Conservation (phyloP, 192 early-diverging fungal species). For the Coemansia sp. region DNA sequence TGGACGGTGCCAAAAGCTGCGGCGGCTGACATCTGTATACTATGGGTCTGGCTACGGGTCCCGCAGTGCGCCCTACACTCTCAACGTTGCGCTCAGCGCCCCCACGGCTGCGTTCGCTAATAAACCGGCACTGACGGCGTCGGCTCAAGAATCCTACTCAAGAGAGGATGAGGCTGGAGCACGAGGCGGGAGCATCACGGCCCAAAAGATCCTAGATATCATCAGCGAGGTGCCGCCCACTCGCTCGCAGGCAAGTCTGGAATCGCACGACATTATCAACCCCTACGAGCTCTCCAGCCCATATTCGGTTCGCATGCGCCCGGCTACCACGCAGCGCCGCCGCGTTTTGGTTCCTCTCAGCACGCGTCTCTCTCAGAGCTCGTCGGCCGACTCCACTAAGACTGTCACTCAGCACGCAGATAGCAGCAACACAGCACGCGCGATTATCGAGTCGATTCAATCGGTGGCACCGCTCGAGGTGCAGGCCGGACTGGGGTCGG, state of each 20-base stretch:
- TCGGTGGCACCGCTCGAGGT: slow-evolving; percentile 45
- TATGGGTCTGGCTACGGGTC: slow-evolving; percentile 47
- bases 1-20: slow-evolving; percentile 3
- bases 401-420: not conserved
- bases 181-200: slow-evolving; percentile 32
- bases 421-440: not conserved
- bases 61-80: slow-evolving; percentile 32
- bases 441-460: slow-evolving; percentile 36
- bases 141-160: not conserved
- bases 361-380: slow-evolving; percentile 19
- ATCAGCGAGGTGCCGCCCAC: slow-evolving; percentile 42
- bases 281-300: slow-evolving; percentile 48
- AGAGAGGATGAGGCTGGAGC: not conserved
- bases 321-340: slow-evolving; percentile 27
- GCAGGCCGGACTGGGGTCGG: slow-evolving; percentile 17
- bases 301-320: slow-evolving; percentile 32
- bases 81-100: slow-evolving; percentile 9
- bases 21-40: slow-evolving; percentile 22
- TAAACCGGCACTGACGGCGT: not conserved
- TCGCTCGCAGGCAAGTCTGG: slow-evolving; percentile 19
- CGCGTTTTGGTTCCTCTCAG: slow-evolving; percentile 39
- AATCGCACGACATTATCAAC: slow-evolving; percentile 18
- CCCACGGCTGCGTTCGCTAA: not conserved
- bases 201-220: slow-evolving; percentile 45
- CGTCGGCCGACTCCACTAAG: slow-evolving; percentile 7